phyloP scores from a whole-genome alignment of 306 rosid genomes.

The Trifolium dubium region DNA sequence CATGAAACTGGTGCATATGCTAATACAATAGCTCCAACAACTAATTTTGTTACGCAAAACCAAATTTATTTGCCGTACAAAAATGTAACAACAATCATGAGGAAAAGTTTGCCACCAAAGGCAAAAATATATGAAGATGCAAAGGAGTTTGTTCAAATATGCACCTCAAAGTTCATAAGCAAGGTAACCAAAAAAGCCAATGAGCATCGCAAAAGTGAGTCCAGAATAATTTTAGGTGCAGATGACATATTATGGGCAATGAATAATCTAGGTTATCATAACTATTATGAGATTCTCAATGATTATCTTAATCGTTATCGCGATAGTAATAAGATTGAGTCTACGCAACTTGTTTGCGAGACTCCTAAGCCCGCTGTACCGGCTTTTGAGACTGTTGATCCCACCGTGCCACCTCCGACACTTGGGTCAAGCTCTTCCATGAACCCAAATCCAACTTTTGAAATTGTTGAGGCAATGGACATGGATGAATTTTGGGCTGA shows the following conservation, averaged over 20 bases:
- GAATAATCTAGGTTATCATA: background rate
- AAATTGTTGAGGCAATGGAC: background rate
- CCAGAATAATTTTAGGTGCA: background rate
- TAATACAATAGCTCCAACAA: background rate
- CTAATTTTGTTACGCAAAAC: background rate
- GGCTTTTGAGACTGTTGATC: background rate
- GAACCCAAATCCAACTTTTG: background rate
- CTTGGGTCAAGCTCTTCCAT: background rate
- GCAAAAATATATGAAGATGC: background rate
- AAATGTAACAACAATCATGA: conserved; percentile 11
- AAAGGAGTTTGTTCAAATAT: background rate
- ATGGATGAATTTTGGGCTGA: background rate
- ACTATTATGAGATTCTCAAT: background rate
- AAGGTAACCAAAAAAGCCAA: conserved; percentile 6
- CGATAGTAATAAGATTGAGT: background rate
- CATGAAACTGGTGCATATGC: background rate
- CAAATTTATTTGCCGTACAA: background rate
- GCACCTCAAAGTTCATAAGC: conserved; percentile 19
- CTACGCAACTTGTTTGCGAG: background rate
- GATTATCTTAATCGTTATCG: conserved; percentile 6
- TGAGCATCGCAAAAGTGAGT: background rate
- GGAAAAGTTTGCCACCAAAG: background rate
- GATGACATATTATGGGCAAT: conserved; percentile 38
- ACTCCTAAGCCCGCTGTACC: background rate
- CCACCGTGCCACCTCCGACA: background rate